Percentiles rank a stretch among this genome's conserved stretches.
Evolutionary conservation across 139 green algal genomes (phyloP).

Genomic region (Pseudopediastrum boryanum): DNA sequence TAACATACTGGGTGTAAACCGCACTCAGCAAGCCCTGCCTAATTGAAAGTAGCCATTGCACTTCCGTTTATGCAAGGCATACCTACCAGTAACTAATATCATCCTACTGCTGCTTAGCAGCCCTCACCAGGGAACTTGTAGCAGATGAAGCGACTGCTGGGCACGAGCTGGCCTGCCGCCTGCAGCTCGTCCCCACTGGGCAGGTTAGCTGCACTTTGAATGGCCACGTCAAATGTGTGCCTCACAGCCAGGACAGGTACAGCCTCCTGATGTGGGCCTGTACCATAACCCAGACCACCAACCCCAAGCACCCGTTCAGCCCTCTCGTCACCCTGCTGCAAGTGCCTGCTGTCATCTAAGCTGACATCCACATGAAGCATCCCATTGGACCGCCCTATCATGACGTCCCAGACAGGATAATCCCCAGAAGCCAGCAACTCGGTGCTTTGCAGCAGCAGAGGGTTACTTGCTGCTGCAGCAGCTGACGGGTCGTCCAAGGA

Average conservation of each 20-base stretch:
- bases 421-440: slow-evolving; percentile 28
- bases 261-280: background rate
- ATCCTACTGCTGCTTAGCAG: background rate
- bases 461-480: background rate
- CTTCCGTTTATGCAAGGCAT: background rate
- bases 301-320: background rate
- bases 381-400: slow-evolving; percentile 18
- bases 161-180: background rate
- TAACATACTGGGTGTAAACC: background rate
- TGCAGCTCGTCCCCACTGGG: background rate
- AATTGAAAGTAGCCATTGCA: background rate
- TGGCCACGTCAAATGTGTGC: slow-evolving; percentile 23
- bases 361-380: slow-evolving; percentile 6
- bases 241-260: slow-evolving; percentile 11
- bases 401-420: slow-evolving; percentile 37
- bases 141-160: slow-evolving; percentile 19
- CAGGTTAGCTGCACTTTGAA: background rate
- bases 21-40: background rate
- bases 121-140: slow-evolving; percentile 33
- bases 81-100: background rate
- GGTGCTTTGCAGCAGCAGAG: slow-evolving; percentile 2
- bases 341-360: background rate
- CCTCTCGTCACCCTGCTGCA: background rate
- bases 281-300: background rate
- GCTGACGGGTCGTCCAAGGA: too few species aligned